Evolutionary conservation across 2,329 filamentous ascomycete species (phyloP).

Genomic region (Trichophyton equinum): DNA sequence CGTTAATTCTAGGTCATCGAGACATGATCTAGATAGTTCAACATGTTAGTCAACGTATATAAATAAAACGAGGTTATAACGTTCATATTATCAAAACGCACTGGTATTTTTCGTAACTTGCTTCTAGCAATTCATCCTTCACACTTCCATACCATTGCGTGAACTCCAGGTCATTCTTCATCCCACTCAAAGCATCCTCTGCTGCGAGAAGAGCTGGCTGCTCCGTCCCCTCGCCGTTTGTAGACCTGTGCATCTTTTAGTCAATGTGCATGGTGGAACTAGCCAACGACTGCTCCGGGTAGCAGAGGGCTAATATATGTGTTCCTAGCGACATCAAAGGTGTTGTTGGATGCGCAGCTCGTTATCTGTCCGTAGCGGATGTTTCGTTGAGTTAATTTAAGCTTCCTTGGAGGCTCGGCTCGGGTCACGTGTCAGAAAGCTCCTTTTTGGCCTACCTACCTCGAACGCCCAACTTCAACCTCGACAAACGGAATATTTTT

Average conservation of each 20-base stretch:
- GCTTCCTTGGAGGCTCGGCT: not conserved
- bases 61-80: conserved; percentile 4
- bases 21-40: conserved; percentile 48
- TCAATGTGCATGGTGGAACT: not conserved
- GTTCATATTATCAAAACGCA: conserved; percentile 27
- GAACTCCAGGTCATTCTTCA: conserved; percentile 49
- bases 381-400: not conserved
- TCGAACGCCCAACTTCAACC: not conserved
- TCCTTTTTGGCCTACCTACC: not conserved
- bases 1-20: conserved; percentile 67
- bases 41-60: conserved; percentile 7
- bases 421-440: not conserved
- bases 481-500: not conserved
- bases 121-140: conserved; percentile 58
- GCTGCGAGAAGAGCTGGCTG: too few relatives aligned
- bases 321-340: not conserved
- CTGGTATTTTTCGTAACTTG: conserved; percentile 76
- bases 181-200: conserved; percentile 14
- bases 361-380: not conserved
- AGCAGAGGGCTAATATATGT: not conserved
- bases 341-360: not conserved
- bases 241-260: not conserved
- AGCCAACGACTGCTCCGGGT: not conserved
- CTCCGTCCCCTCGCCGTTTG: not conserved
- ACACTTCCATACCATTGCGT: conserved; percentile 46